Evolutionary conservation across 2,329 filamentous ascomycete genomes (phyloP).

Genomic region (Pseudocercospora vitis): DNA sequence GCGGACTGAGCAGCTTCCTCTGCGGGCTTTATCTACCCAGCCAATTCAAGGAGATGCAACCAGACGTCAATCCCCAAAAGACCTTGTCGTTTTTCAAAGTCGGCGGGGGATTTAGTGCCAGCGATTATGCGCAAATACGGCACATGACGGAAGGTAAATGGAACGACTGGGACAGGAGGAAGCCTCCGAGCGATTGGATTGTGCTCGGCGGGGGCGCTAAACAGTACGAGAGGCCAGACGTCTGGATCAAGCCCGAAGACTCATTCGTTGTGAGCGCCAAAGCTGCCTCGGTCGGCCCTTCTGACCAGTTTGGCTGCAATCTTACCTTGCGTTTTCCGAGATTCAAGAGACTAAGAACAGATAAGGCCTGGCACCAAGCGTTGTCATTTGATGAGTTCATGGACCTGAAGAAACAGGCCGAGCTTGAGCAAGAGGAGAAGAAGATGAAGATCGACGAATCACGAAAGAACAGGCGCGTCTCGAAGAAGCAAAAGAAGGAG

Average conservation of each 20-base stretch:
- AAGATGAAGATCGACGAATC: conserved; percentile 69
- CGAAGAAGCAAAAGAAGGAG: conserved; percentile 61
- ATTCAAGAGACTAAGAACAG: conserved; percentile 77
- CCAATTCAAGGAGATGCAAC: background rate
- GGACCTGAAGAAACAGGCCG: conserved; percentile 65
- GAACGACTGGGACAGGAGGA: conserved; percentile 76
- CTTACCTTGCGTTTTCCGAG: conserved; percentile 87
- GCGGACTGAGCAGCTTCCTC: conserved; percentile 80
- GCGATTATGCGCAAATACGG: conserved; percentile 80
- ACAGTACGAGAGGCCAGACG: conserved; percentile 78
- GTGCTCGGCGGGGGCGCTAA: conserved; percentile 76
- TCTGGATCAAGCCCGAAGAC: conserved; percentile 88
- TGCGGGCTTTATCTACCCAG: conserved; percentile 63
- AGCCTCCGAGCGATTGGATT: conserved; percentile 74
- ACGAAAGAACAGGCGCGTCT: conserved; percentile 62
- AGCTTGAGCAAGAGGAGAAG: conserved; percentile 71
- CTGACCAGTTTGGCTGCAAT: conserved; percentile 73
- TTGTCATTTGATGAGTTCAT: conserved; percentile 77
- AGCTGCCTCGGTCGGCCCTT: conserved; percentile 72
- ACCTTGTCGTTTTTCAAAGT: conserved; percentile 97
- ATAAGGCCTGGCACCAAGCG: conserved; percentile 79
- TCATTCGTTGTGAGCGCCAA: conserved; percentile 88
- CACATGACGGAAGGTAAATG: conserved; percentile 90
- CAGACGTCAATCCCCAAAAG: conserved; percentile 61
- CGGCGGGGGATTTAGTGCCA: conserved; percentile 83